These are phyloP conservation scores for Delitschia confertaspora DNA, from an alignment of 495 filamentous ascomycete genomes.

Conservation along the genomic window DNA sequence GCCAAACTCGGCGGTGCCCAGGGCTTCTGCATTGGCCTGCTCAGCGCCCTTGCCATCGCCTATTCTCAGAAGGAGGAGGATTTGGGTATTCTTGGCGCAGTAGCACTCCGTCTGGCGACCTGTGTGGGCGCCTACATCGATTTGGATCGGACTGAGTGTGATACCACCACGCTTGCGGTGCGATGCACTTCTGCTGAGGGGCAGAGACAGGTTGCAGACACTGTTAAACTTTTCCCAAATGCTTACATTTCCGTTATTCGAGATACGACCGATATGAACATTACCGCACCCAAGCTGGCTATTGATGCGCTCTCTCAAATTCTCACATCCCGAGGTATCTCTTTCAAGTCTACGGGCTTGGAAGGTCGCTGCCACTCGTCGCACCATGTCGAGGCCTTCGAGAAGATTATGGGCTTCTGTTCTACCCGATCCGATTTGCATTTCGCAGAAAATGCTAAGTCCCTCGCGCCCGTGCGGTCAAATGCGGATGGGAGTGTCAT, in stretches of 20 bases:
- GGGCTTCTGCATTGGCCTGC: conserved; percentile 6
- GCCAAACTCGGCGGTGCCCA: conserved; percentile 3
- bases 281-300: background rate
- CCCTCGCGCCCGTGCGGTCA: conserved; percentile 1
- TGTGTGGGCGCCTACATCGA: conserved; percentile 4
- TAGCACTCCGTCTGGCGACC: background rate
- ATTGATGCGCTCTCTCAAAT: background rate
- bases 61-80: conserved; percentile 1
- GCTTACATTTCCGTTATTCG: conserved; percentile 6
- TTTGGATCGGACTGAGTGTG: background rate
- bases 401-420: background rate
- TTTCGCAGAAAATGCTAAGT: background rate
- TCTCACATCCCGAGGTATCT: background rate
- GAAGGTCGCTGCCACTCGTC: conserved; percentile 5
- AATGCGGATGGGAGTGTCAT: background rate
- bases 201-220: conserved; percentile 2
- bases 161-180: conserved; percentile 2
- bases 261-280: background rate
- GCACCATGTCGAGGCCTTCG: background rate
- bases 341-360: background rate
- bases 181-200: background rate
- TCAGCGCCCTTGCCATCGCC: conserved; percentile 2
- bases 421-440: background rate
- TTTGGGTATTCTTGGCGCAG: background rate
- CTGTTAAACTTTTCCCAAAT: background rate